phyloP scores from a whole-genome alignment of 495 filamentous ascomycete genomes.

The Hypoxylon cercidicola region DNA sequence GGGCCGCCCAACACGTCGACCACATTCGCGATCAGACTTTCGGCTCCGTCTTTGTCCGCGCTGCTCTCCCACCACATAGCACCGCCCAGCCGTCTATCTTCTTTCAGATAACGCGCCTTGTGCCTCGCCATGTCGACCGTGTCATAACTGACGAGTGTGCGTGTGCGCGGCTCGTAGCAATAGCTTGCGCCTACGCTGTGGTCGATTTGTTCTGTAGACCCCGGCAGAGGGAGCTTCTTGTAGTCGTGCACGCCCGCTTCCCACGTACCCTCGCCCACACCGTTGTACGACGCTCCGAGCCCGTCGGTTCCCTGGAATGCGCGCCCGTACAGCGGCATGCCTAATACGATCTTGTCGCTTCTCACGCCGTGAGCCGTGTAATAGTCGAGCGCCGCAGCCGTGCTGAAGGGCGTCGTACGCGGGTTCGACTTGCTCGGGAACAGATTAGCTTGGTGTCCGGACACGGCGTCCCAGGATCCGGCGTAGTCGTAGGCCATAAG shows the following conservation, averaged over 20 bases:
- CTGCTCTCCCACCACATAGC: slow-evolving; percentile 98
- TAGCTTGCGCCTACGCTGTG: slow-evolving; percentile 71
- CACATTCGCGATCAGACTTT: slow-evolving; percentile 77
- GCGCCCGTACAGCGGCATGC: slow-evolving; percentile 93
- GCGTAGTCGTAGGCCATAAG: slow-evolving; percentile 88
- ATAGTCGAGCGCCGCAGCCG: slow-evolving; percentile 70
- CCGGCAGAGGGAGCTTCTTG: slow-evolving; percentile 70
- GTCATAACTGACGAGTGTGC: slow-evolving; percentile 83
- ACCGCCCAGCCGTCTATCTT: slow-evolving; percentile 72
- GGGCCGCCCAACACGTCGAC: slow-evolving; percentile 67
- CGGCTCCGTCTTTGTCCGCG: slow-evolving; percentile 72
- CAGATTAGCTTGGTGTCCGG: slow-evolving; percentile 88
- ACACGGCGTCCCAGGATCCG: slow-evolving; percentile 76
- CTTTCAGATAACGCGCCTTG: slow-evolving; percentile 77
- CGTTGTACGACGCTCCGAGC: slow-evolving; percentile 72
- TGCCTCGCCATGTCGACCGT: slow-evolving; percentile 68
- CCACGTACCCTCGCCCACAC: slow-evolving; percentile 80
- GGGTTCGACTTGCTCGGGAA: slow-evolving; percentile 66
- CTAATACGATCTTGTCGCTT: slow-evolving; percentile 79
- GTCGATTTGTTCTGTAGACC: slow-evolving; percentile 63
- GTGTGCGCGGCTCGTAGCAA: slow-evolving; percentile 70
- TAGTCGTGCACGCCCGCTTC: slow-evolving; percentile 91
- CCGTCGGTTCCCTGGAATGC: slow-evolving; percentile 83
- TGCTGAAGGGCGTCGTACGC: slow-evolving; percentile 77
- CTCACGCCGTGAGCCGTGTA: slow-evolving; percentile 74